A percentile compares a stretch with the other conserved stretches of the same genome.
Evolutionary conservation across 140 eudicot species (phyloP).

Genomic region (Oenanthe javanica): DNA sequence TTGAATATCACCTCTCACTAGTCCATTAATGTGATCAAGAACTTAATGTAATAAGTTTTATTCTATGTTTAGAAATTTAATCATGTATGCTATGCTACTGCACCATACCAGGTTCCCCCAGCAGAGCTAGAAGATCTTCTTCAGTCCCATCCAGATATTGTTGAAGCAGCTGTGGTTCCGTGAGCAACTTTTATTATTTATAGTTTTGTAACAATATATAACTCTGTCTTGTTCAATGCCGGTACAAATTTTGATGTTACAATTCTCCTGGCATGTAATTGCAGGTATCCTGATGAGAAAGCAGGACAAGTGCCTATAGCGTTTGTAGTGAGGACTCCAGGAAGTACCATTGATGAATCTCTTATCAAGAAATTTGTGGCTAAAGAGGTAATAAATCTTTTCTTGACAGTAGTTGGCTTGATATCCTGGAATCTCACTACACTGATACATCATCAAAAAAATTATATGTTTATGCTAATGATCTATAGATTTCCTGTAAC

Average conservation of each 20-base stretch:
- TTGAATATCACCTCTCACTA: not conserved
- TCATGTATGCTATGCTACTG: not conserved
- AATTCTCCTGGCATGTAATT: not conserved
- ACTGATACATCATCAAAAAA: not conserved
- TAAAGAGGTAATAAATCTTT: slow-evolving; percentile 38
- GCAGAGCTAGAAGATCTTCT: slow-evolving; percentile 67
- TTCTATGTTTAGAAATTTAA: not conserved
- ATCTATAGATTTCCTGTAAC: not conserved
- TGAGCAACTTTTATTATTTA: slow-evolving; percentile 15
- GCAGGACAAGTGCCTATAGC: slow-evolving; percentile 71
- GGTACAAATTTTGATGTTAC: not conserved
- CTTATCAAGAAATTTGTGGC: slow-evolving; percentile 51
- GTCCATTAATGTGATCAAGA: not conserved
- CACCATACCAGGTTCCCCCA: slow-evolving; percentile 59
- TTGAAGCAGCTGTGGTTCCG: slow-evolving; percentile 78
- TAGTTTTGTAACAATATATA: not conserved
- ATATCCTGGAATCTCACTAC: not conserved
- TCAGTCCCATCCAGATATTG: slow-evolving; percentile 49
- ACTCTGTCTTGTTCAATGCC: not conserved
- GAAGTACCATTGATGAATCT: slow-evolving; percentile 39
- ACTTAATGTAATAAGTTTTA: not conserved
- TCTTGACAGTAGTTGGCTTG: not conserved
- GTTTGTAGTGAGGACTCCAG: slow-evolving; percentile 53
- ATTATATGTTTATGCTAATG: not conserved
- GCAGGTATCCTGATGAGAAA: slow-evolving; percentile 61